Base-by-base conservation (phyloP, 2,329 filamentous ascomycete species). In the Cladosporium sp. region DNA sequence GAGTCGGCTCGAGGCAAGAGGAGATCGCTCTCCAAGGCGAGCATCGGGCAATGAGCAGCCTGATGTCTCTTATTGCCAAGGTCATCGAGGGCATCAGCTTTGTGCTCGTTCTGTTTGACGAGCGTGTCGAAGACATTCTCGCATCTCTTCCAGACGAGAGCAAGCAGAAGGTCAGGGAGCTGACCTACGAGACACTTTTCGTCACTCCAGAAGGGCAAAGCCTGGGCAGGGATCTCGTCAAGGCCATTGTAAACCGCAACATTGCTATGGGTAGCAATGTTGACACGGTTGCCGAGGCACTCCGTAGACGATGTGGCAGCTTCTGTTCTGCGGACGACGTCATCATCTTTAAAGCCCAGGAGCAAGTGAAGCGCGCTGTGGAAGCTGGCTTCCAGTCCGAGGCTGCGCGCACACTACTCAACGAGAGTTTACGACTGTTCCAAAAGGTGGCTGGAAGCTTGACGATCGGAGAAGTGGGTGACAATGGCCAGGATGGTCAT, bases 271-370 rank as follows among this genome's bases (percentile, higher is more conserved):
- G 95, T 9, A 92, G 91, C 4, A 98, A 97, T 58, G 92, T 98
- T 16, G 95, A 98, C 72, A 96, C 91, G 0, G 90, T 98, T 19
- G 92, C 93, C 0, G 93, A 98, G 70, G 89, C 91, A n/a, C 74
- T 98, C 46, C 82, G 93, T 43, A 81, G 93, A 61, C 83, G 91
- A 62, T 98, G 93, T 62, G 95, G 93, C 57, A 96, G 87, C 71
- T 98, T 98, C 78, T 98, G 93, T 70, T 96, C 91, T 64, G 85
- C 92, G 0, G 92, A 98, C 59, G 93, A 98, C 72, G 93, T 97
- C 1, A 84, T 97, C 58, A 92, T 96, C 61, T 98, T 98, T 83
- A 97, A 95, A 71, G 93, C 93, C 0, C 92, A 97, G 67, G 93
- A 98, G 70, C 87, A 92, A 63, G 75, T 97, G 49, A 95, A 95